Percentiles rank a stretch among this genome's conserved stretches.
phyloP scores from a whole-genome alignment of 2,329 filamentous ascomycete genomes.

The Epichloe gansuensis region DNA sequence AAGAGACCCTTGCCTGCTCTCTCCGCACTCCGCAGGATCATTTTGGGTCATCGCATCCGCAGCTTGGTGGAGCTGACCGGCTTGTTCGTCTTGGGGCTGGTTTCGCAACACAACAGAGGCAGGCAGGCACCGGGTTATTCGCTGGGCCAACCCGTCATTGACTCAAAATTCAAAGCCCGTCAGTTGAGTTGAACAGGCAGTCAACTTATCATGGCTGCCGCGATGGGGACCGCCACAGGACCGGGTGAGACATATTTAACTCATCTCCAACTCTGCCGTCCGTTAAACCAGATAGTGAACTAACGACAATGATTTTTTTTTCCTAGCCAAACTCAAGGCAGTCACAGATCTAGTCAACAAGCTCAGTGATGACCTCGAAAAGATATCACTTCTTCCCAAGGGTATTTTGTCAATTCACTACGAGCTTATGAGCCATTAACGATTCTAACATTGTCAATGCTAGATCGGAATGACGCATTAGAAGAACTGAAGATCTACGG shows the following conservation, averaged over 20 bases:
- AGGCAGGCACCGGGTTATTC: not conserved
- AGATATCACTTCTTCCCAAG: conserved; percentile 42
- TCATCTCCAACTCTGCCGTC: conserved; percentile 5
- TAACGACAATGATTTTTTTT: conserved; percentile 7
- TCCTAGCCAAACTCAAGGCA: conserved; percentile 51
- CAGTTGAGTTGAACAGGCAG: not conserved
- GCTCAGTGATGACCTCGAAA: conserved; percentile 48
- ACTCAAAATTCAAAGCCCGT: not conserved
- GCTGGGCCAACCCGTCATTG: not conserved
- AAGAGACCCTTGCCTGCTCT: not conserved
- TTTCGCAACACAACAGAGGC: not conserved
- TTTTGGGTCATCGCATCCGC: not conserved
- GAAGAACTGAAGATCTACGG: conserved; percentile 56
- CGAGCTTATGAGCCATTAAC: not conserved
- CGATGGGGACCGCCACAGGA: conserved; percentile 24
- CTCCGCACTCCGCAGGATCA: not conserved
- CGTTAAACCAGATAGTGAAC: not conserved
- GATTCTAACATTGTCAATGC: not conserved
- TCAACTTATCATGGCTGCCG: conserved; percentile 12
- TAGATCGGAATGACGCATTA: conserved; percentile 50
- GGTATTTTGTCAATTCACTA: conserved; percentile 31
- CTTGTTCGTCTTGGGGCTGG: not conserved
- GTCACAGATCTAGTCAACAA: conserved; percentile 51
- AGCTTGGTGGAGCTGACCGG: too few relatives aligned
- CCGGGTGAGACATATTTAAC: conserved; percentile 23